A percentile compares a stretch with the other conserved stretches of the same genome.
Conservation (phyloP, 306 rosid species). For the Vigna reflexopilosa region DNA sequence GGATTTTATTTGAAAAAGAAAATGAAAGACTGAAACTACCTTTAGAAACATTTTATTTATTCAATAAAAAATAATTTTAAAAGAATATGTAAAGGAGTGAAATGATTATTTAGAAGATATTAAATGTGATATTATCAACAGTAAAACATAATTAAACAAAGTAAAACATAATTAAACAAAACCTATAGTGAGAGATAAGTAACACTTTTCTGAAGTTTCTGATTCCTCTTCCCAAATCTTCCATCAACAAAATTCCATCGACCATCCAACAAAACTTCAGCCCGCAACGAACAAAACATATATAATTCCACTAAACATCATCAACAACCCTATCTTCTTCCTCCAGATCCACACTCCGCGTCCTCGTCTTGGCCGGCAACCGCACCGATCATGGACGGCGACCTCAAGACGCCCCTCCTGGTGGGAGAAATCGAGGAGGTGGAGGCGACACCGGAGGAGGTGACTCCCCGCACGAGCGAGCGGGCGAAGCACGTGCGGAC, state of each 20-base stretch:
- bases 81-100: too few relatives aligned
- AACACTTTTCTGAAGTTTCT: too few relatives aligned
- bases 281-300: background rate
- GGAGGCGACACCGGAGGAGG: background rate
- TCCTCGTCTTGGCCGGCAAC: background rate
- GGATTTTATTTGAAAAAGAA: too few relatives aligned
- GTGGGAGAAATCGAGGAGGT: slow-evolving; percentile 54
- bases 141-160: too few relatives aligned
- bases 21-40: too few relatives aligned
- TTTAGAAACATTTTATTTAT: too few relatives aligned
- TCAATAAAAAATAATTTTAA: too few relatives aligned
- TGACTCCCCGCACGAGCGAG: background rate
- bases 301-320: background rate
- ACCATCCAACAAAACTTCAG: background rate
- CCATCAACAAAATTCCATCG: background rate
- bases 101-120: too few relatives aligned
- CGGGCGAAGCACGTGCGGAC: slow-evolving; percentile 14
- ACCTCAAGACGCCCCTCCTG: slow-evolving; percentile 36
- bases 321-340: background rate
- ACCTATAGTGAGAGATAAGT: too few relatives aligned
- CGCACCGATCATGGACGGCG: slow-evolving; percentile 41
- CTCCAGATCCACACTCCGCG: background rate
- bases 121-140: too few relatives aligned
- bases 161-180: too few relatives aligned
- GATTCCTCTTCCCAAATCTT: background rate